Base-by-base conservation (phyloP, 352 stramenopile genomes). In the Phytophthora quininea region DNA sequence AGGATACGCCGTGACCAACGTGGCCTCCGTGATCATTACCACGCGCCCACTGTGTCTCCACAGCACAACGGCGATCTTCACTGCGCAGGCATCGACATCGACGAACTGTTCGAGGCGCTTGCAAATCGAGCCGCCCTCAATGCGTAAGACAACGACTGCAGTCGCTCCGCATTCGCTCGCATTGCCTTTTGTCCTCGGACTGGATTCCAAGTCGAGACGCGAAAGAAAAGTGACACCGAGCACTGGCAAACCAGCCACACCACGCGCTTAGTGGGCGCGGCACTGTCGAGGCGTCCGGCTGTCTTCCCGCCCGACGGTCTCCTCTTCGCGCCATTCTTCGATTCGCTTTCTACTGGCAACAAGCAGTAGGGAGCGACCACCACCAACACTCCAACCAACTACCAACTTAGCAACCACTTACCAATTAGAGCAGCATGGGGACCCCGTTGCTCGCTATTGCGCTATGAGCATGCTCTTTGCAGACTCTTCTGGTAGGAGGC, bases 401-500 rank as follows among this genome's bases (percentile, higher is more conserved):
- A 40, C 6, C 35, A 40, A 40, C 35, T 11, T 11, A 40, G 10
- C 35, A 40, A 11, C n/a, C 30, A 52, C 19, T 9, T 6, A 55
- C 14, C 27, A 38, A 40, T 6, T 19, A 60, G 7, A 12, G 4
- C 49, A 56, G 3, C 24, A 77, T 77, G 69, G 64, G 19, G 50
- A 42, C 46, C 32, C 48, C 19, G 49, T 31, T 31, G 56, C 55
- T 40, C 40, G 71, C 60, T 64, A 60, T 3, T 74, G 69, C 33
- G 54, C 57, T 37, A 77, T 77, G 69, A 74, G 67, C 45, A 77
- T 77, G 59, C 69, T 66, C 29, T 55, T 35, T 77, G 64, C 11
- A 60, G 69, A 6, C 50, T 77, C 62, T 77, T 77, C 40, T 77
- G 69, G 69, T 77, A 49, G 64, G 58, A 4, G 9, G 33, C 57